Evolutionary conservation across 2,329 filamentous ascomycete genomes (phyloP).

Genomic region (Alternaria novae-zelandiae): DNA sequence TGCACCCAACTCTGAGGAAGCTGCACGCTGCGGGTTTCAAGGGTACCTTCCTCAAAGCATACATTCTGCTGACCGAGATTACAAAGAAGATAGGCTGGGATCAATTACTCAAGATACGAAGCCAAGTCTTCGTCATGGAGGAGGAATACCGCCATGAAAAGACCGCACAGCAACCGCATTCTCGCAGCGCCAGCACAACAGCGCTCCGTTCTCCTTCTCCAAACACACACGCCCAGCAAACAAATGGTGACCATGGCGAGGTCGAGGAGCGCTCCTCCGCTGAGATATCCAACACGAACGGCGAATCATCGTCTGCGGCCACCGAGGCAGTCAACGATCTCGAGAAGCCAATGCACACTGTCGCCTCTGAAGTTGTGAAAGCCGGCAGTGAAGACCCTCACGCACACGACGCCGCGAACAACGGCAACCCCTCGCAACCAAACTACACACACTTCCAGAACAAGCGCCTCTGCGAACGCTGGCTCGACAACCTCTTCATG

Average conservation of each 20-base stretch:
- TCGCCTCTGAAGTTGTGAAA: slow-evolving; percentile 78
- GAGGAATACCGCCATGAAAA: slow-evolving; percentile 95
- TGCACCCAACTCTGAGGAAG: slow-evolving; percentile 85
- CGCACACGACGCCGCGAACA: slow-evolving; percentile 53
- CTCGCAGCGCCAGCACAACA: slow-evolving; percentile 79
- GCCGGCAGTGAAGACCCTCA: slow-evolving; percentile 69
- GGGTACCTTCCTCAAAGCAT: slow-evolving; percentile 94
- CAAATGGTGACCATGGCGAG: slow-evolving; percentile 48
- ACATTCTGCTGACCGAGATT: slow-evolving; percentile 92
- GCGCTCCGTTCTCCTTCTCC: slow-evolving; percentile 72
- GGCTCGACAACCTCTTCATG: slow-evolving; percentile 99
- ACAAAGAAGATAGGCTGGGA: slow-evolving; percentile 98
- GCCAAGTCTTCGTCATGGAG: slow-evolving; percentile 99
- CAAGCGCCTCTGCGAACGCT: slow-evolving; percentile 95
- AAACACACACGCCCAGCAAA: slow-evolving; percentile 45
- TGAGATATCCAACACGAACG: slow-evolving; percentile 37
- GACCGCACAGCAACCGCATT: slow-evolving; percentile 47
- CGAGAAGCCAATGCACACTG: slow-evolving; percentile 80
- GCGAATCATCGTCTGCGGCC: slow-evolving; percentile 34
- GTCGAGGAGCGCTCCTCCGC: slow-evolving; percentile 24
- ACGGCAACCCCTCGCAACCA: slow-evolving; percentile 60
- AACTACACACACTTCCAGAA: slow-evolving; percentile 92
- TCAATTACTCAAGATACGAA: slow-evolving; percentile 89
- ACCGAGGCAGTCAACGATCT: slow-evolving; percentile 52
- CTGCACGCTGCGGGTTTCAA: slow-evolving; percentile 89